Evolutionary conservation across 345 rosid genomes (phyloP), one percentile per base, ranked within the genome.

Genomic region (Gossypium sturtianum): DNA sequence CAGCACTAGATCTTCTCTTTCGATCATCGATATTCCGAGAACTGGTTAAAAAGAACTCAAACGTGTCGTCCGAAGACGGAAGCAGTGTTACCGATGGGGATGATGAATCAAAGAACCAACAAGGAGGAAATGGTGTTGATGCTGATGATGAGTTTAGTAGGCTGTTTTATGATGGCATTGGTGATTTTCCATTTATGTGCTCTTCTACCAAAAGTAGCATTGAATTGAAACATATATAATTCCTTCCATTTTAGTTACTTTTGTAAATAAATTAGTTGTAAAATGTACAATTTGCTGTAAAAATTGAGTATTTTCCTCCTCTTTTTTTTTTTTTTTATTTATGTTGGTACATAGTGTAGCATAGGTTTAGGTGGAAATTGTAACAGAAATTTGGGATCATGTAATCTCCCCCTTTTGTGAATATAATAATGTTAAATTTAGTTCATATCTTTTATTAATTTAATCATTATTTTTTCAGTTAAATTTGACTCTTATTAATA

Each of bases 1-100:
- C 91, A n/a, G 93, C 93, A 9, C 82, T 89, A 2, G 78, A 85
- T 72, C 84, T 89, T 52, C 89, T 89, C 47, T 78, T 87, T 34
- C 84, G 86, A 20, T 89, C 93, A 12, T 82, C 89, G 0, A 68
- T 87, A 27, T 89, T 89, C 66, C 82, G 83, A 71, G 90, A 87
- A 23, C 54, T 87, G 61, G 86, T 86, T 1, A 83, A 86, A 82
- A 87, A 84, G 88, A 89, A 86, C 17, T 62, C 84, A 2, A 82
- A 65, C 43, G 63, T 78, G 9, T 69, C 80, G 63, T 59, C 29
- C 0, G 78, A 78, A 61, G 88, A 84, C 11, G 78, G 79, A 25
- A 74, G 56, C 60, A 47, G 71, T 23, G 15, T 17, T 58, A 83
- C 76, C 16, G 87, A 83, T 3, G 82, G 48, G 11, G 73, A 52